phyloP scores from a whole-genome alignment of 495 filamentous ascomycete genomes.

The Pyrenula massariospora region DNA sequence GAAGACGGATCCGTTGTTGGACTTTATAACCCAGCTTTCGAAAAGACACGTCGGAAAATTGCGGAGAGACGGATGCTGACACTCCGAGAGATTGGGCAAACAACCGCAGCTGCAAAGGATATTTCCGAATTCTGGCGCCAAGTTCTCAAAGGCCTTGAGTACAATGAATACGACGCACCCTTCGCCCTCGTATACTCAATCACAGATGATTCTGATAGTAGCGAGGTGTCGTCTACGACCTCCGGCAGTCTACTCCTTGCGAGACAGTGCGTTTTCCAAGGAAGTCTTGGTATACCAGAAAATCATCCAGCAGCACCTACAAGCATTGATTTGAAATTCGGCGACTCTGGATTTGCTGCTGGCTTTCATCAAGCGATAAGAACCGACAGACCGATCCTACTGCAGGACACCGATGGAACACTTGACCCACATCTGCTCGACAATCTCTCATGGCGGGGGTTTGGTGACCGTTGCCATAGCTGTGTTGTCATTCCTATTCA shows the following conservation, averaged over 20 bases:
- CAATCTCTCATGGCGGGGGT: constrained; percentile 52
- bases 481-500: constrained; percentile 61
- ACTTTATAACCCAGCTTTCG: constrained; percentile 59
- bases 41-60: constrained; percentile 53
- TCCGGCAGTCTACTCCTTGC: constrained; percentile 41
- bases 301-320: constrained; percentile 41
- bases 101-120: constrained; percentile 52
- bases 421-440: constrained; percentile 45
- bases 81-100: constrained; percentile 57
- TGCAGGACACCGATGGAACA: constrained; percentile 45
- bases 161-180: constrained; percentile 50
- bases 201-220: constrained; percentile 39
- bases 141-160: constrained; percentile 43
- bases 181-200: constrained; percentile 56
- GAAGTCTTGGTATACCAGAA: constrained; percentile 48
- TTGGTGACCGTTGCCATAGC: constrained; percentile 48
- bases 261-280: constrained; percentile 47
- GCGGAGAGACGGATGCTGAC: constrained; percentile 56
- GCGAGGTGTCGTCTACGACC: constrained; percentile 48
- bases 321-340: constrained; percentile 45
- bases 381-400: constrained; percentile 39
- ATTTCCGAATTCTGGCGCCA: constrained; percentile 50
- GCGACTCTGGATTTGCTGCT: constrained; percentile 50
- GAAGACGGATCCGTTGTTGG: constrained; percentile 48
- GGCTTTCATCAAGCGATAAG: constrained; percentile 59